Conservation (phyloP, 2,329 filamentous ascomycete genomes). For the Scopulariopsis brevicaulis region DNA sequence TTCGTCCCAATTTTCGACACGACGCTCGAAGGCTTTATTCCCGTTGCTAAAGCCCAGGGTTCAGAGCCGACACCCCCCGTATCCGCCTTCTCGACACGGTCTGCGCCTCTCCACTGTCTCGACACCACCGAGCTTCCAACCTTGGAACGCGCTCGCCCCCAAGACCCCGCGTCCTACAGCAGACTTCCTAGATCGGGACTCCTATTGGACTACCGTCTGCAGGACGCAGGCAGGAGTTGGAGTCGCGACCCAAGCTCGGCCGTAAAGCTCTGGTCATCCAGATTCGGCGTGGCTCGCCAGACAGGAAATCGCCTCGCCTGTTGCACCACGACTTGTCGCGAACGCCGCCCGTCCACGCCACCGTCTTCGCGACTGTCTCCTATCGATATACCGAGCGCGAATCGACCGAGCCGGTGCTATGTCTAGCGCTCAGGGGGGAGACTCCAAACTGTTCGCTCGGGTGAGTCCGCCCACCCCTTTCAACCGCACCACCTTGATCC, state of each 20-base stretch:
- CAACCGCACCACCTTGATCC: not conserved
- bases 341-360: not conserved
- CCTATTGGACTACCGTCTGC: not conserved
- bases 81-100: not conserved
- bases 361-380: not conserved
- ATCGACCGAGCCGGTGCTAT: conserved; percentile 23
- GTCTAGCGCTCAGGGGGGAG: conserved; percentile 59
- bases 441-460: conserved; percentile 98
- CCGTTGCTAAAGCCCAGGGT: not conserved
- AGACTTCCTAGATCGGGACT: not conserved
- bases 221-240: not conserved
- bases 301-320: not conserved
- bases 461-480: conserved; percentile 40
- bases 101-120: not conserved
- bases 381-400: not conserved
- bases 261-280: not conserved
- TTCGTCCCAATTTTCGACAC: not conserved
- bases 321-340: not conserved
- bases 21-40: not conserved
- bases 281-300: not conserved
- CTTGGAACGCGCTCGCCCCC: not conserved
- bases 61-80: not conserved
- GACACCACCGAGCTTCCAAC: not conserved
- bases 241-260: not conserved
- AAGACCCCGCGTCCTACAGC: not conserved